phyloP scores from a whole-genome alignment of 1,284 basidiomycete species.

The Clitocybe nebularis region DNA sequence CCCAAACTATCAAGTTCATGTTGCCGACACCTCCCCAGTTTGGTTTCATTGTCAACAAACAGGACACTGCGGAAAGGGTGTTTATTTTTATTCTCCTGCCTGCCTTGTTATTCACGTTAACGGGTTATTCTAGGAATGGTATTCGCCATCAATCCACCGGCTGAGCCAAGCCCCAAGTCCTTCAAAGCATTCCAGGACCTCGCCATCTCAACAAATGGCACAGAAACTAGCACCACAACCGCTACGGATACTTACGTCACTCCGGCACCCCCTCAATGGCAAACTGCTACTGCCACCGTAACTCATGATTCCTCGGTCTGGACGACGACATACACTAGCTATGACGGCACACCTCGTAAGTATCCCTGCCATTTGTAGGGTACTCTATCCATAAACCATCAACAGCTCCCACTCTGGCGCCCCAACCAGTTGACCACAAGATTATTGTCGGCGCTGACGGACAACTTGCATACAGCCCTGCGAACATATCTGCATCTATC shows the following conservation, averaged over 20 bases:
- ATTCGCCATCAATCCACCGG: conserved; percentile 47
- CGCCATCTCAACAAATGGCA: conserved; percentile 33
- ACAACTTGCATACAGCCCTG: conserved; percentile 32
- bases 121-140: conserved; percentile 43
- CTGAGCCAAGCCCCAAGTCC: conserved; percentile 34
- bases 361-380: neutral
- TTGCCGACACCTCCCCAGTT: conserved; percentile 28
- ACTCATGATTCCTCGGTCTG: conserved; percentile 27
- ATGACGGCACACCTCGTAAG: conserved; percentile 34
- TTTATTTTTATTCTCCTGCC: neutral
- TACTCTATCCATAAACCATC: neutral
- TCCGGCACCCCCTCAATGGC: conserved; percentile 32
- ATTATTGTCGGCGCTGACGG: conserved; percentile 38
- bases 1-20: conserved; percentile 22
- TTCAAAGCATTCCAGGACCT: conserved; percentile 41
- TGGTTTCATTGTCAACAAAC: conserved; percentile 41
- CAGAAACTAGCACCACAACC: conserved; percentile 8
- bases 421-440: conserved; percentile 32
- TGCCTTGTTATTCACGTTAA: conserved; percentile 15
- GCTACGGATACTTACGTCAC: conserved; percentile 22
- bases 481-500: conserved; percentile 42
- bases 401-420: conserved; percentile 30
- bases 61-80: conserved; percentile 30
- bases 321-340: conserved; percentile 37
- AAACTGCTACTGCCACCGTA: conserved; percentile 34